These are phyloP conservation scores for Nemania sp. DNA, from an alignment of 2,329 filamentous ascomycete species.

Conservation along the genomic window DNA sequence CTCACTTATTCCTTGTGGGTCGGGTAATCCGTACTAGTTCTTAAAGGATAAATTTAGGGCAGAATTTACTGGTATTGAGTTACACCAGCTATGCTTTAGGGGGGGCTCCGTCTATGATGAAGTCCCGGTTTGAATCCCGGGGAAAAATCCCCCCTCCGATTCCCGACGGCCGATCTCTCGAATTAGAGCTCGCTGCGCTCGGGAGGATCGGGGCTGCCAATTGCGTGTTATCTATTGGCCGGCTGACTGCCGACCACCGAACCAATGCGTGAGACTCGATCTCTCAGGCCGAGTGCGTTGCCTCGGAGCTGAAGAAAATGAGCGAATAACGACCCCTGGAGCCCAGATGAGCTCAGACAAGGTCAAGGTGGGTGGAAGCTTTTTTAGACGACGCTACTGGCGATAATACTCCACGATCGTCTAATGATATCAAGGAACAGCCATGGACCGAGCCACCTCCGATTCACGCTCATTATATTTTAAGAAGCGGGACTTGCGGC, in stretches of 20 bases:
- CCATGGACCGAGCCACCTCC: not conserved
- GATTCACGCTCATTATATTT: not conserved
- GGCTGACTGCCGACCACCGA: conserved; percentile 16
- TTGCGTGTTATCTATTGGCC: conserved; percentile 15
- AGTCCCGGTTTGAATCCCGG: conserved; percentile 10
- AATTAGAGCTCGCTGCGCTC: conserved; percentile 8
- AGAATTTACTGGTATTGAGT: not conserved
- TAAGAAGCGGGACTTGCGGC: not conserved
- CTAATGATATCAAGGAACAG: not conserved
- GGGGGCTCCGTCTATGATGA: not conserved
- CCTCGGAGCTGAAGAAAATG: not conserved
- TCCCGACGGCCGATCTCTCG: conserved; percentile 1
- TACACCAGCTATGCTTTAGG: not conserved
- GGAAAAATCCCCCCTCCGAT: not conserved
- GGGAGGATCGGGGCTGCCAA: conserved; percentile 16
- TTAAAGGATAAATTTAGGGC: conserved; percentile 1
- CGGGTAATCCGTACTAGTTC: conserved; percentile 1
- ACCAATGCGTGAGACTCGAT: conserved; percentile 11
- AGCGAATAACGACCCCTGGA: not conserved
- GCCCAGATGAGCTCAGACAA: conserved; percentile 3
- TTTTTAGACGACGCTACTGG: conserved; percentile 1
- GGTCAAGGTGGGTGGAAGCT: conserved; percentile 8
- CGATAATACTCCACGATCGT: not conserved
- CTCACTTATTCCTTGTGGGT: not conserved
- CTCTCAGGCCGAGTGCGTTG: not conserved